Percentiles rank a stretch among this genome's conserved stretches.
These are phyloP conservation scores for Talaromyces amestolkiae DNA, from an alignment of 2,329 filamentous ascomycete genomes.

Conservation along the genomic window DNA sequence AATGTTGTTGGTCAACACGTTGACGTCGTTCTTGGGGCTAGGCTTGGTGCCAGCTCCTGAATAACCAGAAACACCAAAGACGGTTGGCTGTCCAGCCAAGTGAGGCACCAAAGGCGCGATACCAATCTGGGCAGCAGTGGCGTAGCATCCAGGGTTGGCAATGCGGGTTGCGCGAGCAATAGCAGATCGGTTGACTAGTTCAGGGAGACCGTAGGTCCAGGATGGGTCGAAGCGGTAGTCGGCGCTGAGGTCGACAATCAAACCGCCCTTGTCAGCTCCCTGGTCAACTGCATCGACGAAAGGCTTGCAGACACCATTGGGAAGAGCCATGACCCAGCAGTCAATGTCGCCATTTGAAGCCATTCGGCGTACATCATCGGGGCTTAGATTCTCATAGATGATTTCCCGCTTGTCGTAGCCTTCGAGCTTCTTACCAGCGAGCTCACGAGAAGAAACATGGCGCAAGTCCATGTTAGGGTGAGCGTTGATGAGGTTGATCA, in stretches of 20 bases:
- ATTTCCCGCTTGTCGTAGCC: conserved; percentile 91
- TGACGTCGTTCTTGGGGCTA: conserved; percentile 86
- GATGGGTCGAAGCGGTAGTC: conserved; percentile 85
- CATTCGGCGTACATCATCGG: conserved; percentile 83
- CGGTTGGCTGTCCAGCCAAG: conserved; percentile 72
- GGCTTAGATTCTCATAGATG: conserved; percentile 83
- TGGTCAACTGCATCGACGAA: conserved; percentile 85
- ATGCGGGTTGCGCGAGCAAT: conserved; percentile 80
- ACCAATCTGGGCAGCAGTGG: conserved; percentile 85
- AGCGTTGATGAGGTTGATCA: conserved; percentile 80
- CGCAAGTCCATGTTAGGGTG: conserved; percentile 88
- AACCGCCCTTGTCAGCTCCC: conserved; percentile 63
- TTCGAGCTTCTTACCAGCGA: conserved; percentile 79
- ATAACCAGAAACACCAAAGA: conserved; percentile 92
- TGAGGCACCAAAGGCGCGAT: conserved; percentile 78
- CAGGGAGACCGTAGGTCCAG: conserved; percentile 90
- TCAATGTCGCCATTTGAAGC: conserved; percentile 82
- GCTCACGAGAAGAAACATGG: conserved; percentile 90
- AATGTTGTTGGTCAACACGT: conserved; percentile 78
- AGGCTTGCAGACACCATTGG: conserved; percentile 91
- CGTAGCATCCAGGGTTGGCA: conserved; percentile 91
- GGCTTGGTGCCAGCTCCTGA: conserved; percentile 94
- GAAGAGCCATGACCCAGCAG: conserved; percentile 96
- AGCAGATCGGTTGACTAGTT: conserved; percentile 72
- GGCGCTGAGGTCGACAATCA: conserved; percentile 92